Conservation (phyloP, 306 rosid species). For the Amphicarpaea edgeworthii region DNA sequence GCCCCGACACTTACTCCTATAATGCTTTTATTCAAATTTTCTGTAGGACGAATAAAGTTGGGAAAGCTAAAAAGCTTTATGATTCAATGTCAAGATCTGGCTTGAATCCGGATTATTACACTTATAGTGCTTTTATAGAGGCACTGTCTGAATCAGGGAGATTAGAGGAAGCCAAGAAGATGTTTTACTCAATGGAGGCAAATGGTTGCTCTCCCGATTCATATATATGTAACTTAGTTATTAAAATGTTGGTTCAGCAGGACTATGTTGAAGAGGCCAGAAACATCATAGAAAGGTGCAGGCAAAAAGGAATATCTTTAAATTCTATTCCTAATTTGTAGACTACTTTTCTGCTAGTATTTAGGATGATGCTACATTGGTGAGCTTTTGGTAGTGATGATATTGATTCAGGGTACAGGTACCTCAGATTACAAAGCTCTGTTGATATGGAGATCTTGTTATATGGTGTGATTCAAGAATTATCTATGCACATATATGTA, state of each 20-base stretch:
- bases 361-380: conserved; percentile 25
- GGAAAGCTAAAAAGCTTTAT: conserved; percentile 69
- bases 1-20: conserved; percentile 72
- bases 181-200: conserved; percentile 70
- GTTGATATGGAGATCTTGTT: conserved; percentile 17
- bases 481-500: conserved; percentile 22
- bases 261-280: conserved; percentile 57
- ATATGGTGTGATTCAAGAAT: conserved; percentile 16
- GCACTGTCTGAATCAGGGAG: conserved; percentile 66
- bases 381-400: conserved; percentile 33
- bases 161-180: conserved; percentile 73
- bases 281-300: conserved; percentile 58
- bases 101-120: conserved; percentile 68
- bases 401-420: conserved; percentile 39
- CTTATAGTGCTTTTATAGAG: conserved; percentile 70
- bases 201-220: conserved; percentile 72
- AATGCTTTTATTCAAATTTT: conserved; percentile 71
- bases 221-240: conserved; percentile 59
- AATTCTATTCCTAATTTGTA: conserved; percentile 45
- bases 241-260: conserved; percentile 54
- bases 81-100: conserved; percentile 66
- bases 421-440: conserved; percentile 34
- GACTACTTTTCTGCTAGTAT: conserved; percentile 13
- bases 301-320: conserved; percentile 50
- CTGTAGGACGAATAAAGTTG: conserved; percentile 65